Conservation (phyloP, 352 stramenopile genomes). For the Ophiocytium majus region DNA sequence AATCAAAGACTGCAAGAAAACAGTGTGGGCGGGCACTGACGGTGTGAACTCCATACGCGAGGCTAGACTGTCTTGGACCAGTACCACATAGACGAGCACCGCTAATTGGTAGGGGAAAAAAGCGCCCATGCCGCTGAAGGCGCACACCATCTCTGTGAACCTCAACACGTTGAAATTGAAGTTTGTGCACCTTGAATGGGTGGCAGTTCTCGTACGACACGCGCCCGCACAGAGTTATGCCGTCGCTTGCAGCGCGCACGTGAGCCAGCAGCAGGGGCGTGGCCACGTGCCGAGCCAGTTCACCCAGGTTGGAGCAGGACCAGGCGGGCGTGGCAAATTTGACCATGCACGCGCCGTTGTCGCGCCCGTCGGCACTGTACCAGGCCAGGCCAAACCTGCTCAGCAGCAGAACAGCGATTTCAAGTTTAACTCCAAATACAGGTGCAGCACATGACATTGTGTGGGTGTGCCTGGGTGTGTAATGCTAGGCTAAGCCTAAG, state of each 20-base stretch:
- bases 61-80: no score
- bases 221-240: slow-evolving; percentile 26
- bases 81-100: no score
- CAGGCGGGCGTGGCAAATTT: slow-evolving; percentile 26
- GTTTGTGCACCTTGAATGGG: slow-evolving; percentile 30
- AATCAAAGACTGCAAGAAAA: no score
- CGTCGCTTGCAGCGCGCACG: slow-evolving; percentile 34
- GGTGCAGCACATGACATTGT: no score
- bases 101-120: no score
- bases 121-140: no score
- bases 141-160: background rate
- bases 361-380: background rate
- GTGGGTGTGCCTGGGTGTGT: no score
- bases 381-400: slow-evolving; percentile 42
- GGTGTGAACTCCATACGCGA: no score
- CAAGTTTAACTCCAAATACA: no score
- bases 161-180: background rate
- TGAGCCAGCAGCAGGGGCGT: slow-evolving; percentile 34
- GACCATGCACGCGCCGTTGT: background rate
- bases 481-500: no score
- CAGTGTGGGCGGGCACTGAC: no score
- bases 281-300: slow-evolving; percentile 36
- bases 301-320: slow-evolving; percentile 36
- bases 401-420: no score
- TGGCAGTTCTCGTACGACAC: slow-evolving; percentile 46